phyloP scores from a whole-genome alignment of 2,329 filamentous ascomycete species.

The Exophiala alcalophila region DNA sequence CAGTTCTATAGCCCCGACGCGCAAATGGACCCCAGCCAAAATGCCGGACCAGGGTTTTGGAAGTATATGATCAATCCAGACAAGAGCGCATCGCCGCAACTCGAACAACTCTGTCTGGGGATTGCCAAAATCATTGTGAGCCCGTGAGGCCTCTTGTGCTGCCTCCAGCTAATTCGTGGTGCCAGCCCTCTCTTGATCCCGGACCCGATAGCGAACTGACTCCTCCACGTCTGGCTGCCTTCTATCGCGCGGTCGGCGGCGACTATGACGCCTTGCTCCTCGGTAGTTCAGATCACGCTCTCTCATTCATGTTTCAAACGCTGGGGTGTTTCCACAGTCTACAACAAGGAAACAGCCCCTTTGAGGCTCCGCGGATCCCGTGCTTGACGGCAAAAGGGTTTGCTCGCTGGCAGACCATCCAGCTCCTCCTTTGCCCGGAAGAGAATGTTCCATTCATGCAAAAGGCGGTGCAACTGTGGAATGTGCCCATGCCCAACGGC shows the following conservation, averaged over 20 bases:
- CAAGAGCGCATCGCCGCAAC: constrained; percentile 64
- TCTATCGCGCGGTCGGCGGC: constrained; percentile 71
- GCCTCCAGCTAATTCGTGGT: constrained; percentile 12
- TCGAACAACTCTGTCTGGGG: constrained; percentile 66
- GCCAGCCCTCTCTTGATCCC: constrained; percentile 28
- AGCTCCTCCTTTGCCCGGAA: constrained; percentile 80
- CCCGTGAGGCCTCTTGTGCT: constrained; percentile 23
- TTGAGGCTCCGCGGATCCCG: constrained; percentile 72
- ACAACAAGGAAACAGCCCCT: constrained; percentile 68
- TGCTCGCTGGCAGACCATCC: constrained; percentile 89
- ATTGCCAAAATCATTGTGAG: constrained; percentile 70
- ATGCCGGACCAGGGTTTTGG: constrained; percentile 22
- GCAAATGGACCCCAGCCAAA: constrained; percentile 21
- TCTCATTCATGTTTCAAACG: constrained; percentile 90
- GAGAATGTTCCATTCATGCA: constrained; percentile 84
- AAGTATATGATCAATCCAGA: constrained; percentile 61
- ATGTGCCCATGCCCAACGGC: constrained; percentile 68
- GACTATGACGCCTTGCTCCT: constrained; percentile 80
- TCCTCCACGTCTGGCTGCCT: constrained; percentile 69
- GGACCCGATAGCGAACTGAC: constrained; percentile 45
- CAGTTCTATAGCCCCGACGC: not conserved
- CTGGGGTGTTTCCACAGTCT: constrained; percentile 87
- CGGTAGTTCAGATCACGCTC: constrained; percentile 65
- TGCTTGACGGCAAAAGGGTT: constrained; percentile 81
- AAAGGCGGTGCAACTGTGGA: constrained; percentile 73